phyloP scores from a whole-genome alignment of 2,329 filamentous ascomycete genomes.

The Macrophomina phaseolina region DNA sequence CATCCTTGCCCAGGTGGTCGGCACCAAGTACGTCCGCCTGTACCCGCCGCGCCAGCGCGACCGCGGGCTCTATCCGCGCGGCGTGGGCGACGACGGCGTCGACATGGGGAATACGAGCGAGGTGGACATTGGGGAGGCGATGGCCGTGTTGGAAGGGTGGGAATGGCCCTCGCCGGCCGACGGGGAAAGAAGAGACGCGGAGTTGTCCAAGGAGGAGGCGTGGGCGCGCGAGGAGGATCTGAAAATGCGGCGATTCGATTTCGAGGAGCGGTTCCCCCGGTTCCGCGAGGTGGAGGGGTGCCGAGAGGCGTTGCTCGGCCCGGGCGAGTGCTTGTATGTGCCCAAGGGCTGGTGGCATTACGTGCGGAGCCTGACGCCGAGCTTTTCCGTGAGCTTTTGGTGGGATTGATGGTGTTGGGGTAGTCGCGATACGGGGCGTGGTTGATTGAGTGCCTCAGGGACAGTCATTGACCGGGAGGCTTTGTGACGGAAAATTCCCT shows the following conservation, averaged over 20 bases:
- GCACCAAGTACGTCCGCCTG: constrained; percentile 87
- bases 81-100: constrained; percentile 68
- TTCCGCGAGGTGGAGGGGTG: constrained; percentile 67
- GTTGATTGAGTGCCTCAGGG: too few relatives aligned
- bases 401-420: constrained; percentile 63
- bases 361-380: constrained; percentile 80
- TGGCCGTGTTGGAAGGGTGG: constrained; percentile 52
- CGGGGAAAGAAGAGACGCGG: not conserved
- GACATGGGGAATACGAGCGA: constrained; percentile 92
- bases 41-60: constrained; percentile 72
- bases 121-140: constrained; percentile 75
- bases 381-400: constrained; percentile 97
- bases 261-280: constrained; percentile 51
- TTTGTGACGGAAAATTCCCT: too few relatives aligned
- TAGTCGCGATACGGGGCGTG: not conserved
- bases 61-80: constrained; percentile 63
- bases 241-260: constrained; percentile 47
- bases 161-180: constrained; percentile 28
- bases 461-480: too few relatives aligned
- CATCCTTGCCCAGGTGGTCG: constrained; percentile 85
- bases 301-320: constrained; percentile 77
- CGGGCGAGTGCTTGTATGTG: constrained; percentile 87
- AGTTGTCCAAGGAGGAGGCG: constrained; percentile 32
- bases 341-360: constrained; percentile 99
- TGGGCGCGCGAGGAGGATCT: constrained; percentile 49